Evolutionary conservation across 208 protist genomes (phyloP), one percentile per base, ranked within the genome.

Genomic region (Leishmania tropica): DNA sequence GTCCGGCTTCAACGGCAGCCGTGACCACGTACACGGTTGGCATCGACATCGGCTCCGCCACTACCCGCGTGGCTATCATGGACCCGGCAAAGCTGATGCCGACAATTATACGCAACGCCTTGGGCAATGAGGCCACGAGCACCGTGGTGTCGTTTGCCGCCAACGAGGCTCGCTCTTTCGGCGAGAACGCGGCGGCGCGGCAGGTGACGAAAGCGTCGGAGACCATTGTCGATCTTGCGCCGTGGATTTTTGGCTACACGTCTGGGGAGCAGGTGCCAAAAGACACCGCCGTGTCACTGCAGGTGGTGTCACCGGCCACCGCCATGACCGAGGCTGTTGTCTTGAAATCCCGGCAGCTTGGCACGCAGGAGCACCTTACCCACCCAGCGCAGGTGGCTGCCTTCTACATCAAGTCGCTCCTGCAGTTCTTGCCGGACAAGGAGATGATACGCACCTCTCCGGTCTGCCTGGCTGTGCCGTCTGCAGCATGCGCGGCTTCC

Each of bases 71-170:
- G 19, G 90, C 91, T 0, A n/a, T 89, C 76, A 78, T 95, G 51
- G 82, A 93, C 42, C 78, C 87, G 1, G 42, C 47, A 8, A 90
- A 90, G 79, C 86, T 80, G 28, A 96, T 96, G 93, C 93, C 93
- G 2, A 84, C 68, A 17, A 89, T 95, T 21, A 76, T 96, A 2
- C 90, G 90, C 81, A 96, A 96, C 75, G 79, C 85, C 47, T 84
- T 96, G 37, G 90, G 90, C 78, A 93, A 94, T 80, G 93, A 96
- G 78, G 78, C 87, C 1, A 96, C 93, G 4, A 83, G 76, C 72
- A 94, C 90, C 21, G 81, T 89, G 17, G 88, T 94, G 8, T 90
- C 81, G 78, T 96, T 89, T 76, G 82, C 81, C 40, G 81, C 75
- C 24, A 87, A 88, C 53, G 88, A 94, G 73, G 81, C 87, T 10